Conservation (phyloP, 331 rosid genomes). For the Saraca asoca region DNA sequence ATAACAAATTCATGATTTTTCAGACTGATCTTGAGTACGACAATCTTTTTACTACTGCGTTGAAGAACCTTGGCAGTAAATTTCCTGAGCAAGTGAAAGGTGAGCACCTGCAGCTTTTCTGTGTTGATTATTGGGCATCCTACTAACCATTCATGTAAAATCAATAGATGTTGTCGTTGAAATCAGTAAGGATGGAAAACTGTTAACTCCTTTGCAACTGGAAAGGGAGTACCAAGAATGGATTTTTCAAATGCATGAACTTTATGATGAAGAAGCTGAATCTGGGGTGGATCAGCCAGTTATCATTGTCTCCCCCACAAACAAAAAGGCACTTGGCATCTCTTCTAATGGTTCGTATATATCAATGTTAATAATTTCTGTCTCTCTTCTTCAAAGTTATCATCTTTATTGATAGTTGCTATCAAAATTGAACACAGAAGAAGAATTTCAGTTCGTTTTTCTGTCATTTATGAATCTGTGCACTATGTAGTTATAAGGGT, state of each 20-base stretch:
- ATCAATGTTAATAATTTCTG: background rate
- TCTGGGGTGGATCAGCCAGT: conserved; percentile 57
- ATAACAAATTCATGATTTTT: conserved; percentile 23
- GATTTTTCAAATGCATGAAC: conserved; percentile 57
- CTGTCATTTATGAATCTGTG: no score
- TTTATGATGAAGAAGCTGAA: conserved; percentile 55
- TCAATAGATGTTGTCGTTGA: conserved; percentile 37
- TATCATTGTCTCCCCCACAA: conserved; percentile 47
- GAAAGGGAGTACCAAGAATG: conserved; percentile 55
- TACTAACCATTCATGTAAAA: conserved; percentile 22
- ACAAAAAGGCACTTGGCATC: conserved; percentile 49
- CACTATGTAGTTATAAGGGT: conserved; percentile 49
- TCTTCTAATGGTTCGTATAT: conserved; percentile 45
- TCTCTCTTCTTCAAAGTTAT: background rate
- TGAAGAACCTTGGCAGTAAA: conserved; percentile 55
- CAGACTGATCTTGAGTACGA: conserved; percentile 66
- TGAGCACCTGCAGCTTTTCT: conserved; percentile 12
- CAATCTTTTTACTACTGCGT: conserved; percentile 51
- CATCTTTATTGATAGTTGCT: no score
- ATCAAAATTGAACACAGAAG: no score
- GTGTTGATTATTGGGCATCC: conserved; percentile 9
- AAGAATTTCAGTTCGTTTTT: background rate
- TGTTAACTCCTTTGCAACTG: conserved; percentile 40
- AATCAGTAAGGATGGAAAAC: conserved; percentile 40
- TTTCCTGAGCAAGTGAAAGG: conserved; percentile 44